Conservation (phyloP, 2,329 filamentous ascomycete species). For the Cladosporium sp. region DNA sequence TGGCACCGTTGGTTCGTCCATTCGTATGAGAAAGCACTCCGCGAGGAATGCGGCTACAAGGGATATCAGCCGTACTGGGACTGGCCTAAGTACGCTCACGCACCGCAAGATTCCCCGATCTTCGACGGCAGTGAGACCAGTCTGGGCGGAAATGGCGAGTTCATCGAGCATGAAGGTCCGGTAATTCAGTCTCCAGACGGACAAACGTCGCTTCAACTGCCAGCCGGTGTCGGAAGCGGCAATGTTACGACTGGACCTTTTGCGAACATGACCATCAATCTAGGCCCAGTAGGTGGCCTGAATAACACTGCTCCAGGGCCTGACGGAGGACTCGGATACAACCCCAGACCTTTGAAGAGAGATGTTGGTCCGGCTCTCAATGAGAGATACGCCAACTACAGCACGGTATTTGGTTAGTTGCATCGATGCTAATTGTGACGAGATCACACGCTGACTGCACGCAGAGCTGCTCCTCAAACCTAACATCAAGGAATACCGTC, state of each 20-base stretch:
- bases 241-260: constrained; percentile 50
- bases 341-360: constrained; percentile 31
- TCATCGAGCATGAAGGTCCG: constrained; percentile 38
- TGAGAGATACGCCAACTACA: background rate
- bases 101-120: constrained; percentile 44
- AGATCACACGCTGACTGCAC: background rate
- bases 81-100: constrained; percentile 45
- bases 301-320: constrained; percentile 16
- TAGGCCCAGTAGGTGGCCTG: constrained; percentile 43
- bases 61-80: constrained; percentile 35
- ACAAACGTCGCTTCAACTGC: constrained; percentile 3
- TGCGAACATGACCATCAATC: constrained; percentile 40
- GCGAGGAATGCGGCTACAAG: background rate
- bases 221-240: constrained; percentile 48
- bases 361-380: background rate
- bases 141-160: constrained; percentile 27
- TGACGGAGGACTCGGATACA: constrained; percentile 29
- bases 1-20: background rate
- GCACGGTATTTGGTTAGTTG: background rate
- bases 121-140: constrained; percentile 52
- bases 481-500: background rate
- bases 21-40: background rate
- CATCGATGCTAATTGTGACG: background rate
- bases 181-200: constrained; percentile 14
- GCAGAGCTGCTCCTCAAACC: background rate